Evolutionary conservation across 148 eudicot genomes (phyloP).

Genomic region (Arctostaphylos glauca): DNA sequence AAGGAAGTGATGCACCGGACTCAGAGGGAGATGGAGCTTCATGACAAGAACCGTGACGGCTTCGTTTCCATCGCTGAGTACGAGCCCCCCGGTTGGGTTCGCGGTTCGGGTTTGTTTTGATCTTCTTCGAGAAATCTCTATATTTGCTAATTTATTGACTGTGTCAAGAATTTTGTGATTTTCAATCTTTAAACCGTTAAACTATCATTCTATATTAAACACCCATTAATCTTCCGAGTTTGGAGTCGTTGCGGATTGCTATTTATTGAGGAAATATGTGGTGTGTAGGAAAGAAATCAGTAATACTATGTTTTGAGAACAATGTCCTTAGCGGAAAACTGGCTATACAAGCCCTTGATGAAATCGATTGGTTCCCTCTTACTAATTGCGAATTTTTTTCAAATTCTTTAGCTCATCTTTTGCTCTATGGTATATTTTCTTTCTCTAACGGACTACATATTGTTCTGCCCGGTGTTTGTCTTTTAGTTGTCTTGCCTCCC

Average conservation of each 20-base stretch:
- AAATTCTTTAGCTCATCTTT: background rate
- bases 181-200: background rate
- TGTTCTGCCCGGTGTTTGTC: background rate
- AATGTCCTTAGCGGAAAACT: too few species aligned
- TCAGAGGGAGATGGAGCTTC: constrained; percentile 78
- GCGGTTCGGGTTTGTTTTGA: constrained; percentile 37
- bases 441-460: background rate
- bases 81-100: constrained; percentile 84
- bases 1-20: constrained; percentile 70
- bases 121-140: background rate
- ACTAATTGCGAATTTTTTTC: background rate
- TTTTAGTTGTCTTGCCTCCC: background rate
- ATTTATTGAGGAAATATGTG: background rate
- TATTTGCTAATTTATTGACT: background rate
- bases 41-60: constrained; percentile 90
- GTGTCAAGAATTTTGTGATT: background rate
- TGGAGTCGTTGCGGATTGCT: background rate
- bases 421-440: background rate
- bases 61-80: constrained; percentile 69
- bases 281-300: background rate
- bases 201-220: background rate
- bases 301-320: background rate
- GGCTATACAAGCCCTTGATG: background rate
- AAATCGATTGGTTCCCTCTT: background rate
- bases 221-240: background rate